Base-by-base conservation (phyloP, 2,329 filamentous ascomycete species). In the Escovopsis sp. region DNA sequence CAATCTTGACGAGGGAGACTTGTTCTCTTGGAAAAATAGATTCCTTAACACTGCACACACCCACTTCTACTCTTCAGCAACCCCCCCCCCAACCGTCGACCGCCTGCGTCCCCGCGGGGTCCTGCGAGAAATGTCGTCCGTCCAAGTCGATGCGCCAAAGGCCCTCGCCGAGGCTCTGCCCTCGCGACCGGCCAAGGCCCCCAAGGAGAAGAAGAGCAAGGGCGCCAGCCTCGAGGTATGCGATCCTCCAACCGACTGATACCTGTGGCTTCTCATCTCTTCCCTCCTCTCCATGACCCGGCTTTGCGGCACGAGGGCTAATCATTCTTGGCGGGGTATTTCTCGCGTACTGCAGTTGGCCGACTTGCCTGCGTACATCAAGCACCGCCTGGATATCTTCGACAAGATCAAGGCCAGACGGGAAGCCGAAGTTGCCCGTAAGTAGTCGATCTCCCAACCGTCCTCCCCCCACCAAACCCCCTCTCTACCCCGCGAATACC, bases 341-440 rank as follows among this genome's bases (percentile, higher is more conserved):
- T n/a, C 18, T n/a, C 33, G 16, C 19, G 17, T 4, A 10, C 4
- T 33, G 10, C 30, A 60, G 57, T 50, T 58, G 5, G 60, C 54
- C 60, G 52, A 57, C 54, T 46, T 68, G 61, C 80, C 87, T 38
- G 75, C 79, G 40, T 94, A 82, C 58, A 75, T 96, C 43, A 66
- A 87, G 51, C 75, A 86, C 57, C 78, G 90, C 43, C 77, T 94
- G 50, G 72, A 80, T 35, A 66, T 96, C 34, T 94, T 94, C 62
- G 82, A 94, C 55, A 76, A 79, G 55, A 68, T 94, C 45, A 92
- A 92, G 70, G 77, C 82, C 45, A 72, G 81, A 55, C 76, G 85
- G 52, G 79, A 92, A 46, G 79, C 79, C 39, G 83, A 90, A 54
- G 62, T 85, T 43, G 57, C 57, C 45, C 55, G 57, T 60, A 45